A percentile compares a stretch with the other conserved stretches of the same genome.
Evolutionary conservation across 345 rosid genomes (phyloP).

Genomic region (Triadica sebifera): DNA sequence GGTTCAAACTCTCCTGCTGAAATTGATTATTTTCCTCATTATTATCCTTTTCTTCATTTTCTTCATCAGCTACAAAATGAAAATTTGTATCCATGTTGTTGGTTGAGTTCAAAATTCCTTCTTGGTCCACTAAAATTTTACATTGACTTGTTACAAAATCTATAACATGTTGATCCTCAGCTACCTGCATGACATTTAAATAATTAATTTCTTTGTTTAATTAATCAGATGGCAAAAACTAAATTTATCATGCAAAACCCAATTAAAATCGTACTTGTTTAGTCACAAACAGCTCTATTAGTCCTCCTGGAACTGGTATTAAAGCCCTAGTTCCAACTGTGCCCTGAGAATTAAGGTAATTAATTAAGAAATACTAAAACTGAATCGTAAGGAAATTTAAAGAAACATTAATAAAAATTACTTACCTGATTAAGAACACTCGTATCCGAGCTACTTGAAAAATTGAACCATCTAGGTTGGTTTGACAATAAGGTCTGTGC

Average conservation of each 20-base stretch:
- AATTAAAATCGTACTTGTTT: conserved; percentile 50
- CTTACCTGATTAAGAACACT: conserved; percentile 44
- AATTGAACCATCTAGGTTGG: conserved; percentile 68
- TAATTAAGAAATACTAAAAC: background rate
- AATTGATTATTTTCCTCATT: conserved; percentile 30
- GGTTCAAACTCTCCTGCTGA: conserved; percentile 36
- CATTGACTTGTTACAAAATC: conserved; percentile 61
- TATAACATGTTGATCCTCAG: conserved; percentile 66
- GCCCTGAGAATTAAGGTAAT: conserved; percentile 40
- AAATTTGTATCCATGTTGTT: conserved; percentile 27
- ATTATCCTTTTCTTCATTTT: conserved; percentile 24
- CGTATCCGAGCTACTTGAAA: conserved; percentile 46
- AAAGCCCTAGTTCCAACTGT: conserved; percentile 71
- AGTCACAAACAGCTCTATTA: conserved; percentile 69
- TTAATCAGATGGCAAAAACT: background rate
- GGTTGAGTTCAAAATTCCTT: conserved; percentile 25
- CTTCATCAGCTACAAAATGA: conserved; percentile 19
- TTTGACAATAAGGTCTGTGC: conserved; percentile 66
- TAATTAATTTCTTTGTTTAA: too few relatives aligned
- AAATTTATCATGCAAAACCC: background rate
- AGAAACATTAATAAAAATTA: background rate
- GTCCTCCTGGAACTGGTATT: conserved; percentile 76
- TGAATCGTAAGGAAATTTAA: background rate
- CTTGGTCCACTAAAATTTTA: conserved; percentile 47
- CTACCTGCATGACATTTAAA: conserved; percentile 37